A percentile compares a stretch with the other conserved stretches of the same genome.
These are phyloP conservation scores for Scedosporium boydii DNA, from an alignment of 2,329 filamentous ascomycete genomes.

Conservation along the genomic window DNA sequence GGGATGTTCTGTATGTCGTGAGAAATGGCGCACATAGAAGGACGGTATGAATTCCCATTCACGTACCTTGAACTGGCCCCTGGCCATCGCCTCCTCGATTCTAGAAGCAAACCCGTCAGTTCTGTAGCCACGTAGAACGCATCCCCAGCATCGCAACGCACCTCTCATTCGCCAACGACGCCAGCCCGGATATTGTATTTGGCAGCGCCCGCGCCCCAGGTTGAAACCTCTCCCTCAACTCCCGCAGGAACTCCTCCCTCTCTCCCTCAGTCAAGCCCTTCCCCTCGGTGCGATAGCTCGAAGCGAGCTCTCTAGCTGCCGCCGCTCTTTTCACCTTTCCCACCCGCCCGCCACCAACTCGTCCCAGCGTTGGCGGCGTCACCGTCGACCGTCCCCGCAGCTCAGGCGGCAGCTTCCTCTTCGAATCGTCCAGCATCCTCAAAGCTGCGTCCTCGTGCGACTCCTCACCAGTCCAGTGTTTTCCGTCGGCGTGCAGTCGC, in stretches of 20 bases:
- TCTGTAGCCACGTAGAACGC: background rate
- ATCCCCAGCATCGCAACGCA: slow-evolving; percentile 8
- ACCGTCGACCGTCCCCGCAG: slow-evolving; percentile 29
- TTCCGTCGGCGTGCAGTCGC: slow-evolving; percentile 54
- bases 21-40: background rate
- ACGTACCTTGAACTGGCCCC: slow-evolving; percentile 64
- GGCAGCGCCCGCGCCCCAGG: slow-evolving; percentile 65
- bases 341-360: slow-evolving; percentile 22
- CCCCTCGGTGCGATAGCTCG: slow-evolving; percentile 34
- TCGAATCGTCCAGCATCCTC: slow-evolving; percentile 73
- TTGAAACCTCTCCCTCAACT: slow-evolving; percentile 73
- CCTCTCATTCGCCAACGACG: slow-evolving; percentile 72
- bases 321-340: slow-evolving; percentile 37
- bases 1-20: slow-evolving; percentile 50
- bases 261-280: slow-evolving; percentile 59
- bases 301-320: slow-evolving; percentile 46
- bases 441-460: slow-evolving; percentile 63
- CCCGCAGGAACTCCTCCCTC: slow-evolving; percentile 57
- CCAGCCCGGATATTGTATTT: slow-evolving; percentile 66
- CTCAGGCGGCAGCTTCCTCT: slow-evolving; percentile 53
- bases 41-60: too few species aligned
- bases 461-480: slow-evolving; percentile 74
- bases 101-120: slow-evolving; percentile 18
- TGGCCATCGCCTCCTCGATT: slow-evolving; percentile 87
- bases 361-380: slow-evolving; percentile 40